Conservation (phyloP, 495 filamentous ascomycete genomes). For the Lichina pygmaea region DNA sequence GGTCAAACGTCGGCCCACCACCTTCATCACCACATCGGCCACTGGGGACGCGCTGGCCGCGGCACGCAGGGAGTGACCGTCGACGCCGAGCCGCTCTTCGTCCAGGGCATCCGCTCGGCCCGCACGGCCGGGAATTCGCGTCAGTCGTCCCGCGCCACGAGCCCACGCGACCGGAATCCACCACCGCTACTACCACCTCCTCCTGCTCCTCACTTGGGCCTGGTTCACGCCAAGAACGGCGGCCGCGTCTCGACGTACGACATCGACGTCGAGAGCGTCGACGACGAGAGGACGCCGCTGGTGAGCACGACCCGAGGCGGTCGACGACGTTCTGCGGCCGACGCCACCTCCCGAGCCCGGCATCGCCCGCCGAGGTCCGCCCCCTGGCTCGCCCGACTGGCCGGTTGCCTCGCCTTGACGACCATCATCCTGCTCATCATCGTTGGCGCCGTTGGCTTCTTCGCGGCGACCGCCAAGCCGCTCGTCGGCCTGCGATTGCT, state of each 20-base stretch:
- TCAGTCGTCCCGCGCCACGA: slow-evolving; percentile 32
- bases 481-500: slow-evolving; percentile 47
- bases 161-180: slow-evolving; percentile 4
- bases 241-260: slow-evolving; percentile 34
- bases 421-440: slow-evolving; percentile 51
- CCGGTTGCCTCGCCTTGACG: slow-evolving; percentile 50
- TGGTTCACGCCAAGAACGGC: slow-evolving; percentile 21
- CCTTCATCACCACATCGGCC: slow-evolving; percentile 50
- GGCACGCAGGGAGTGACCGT: slow-evolving; percentile 47
- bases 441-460: slow-evolving; percentile 57
- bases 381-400: slow-evolving; percentile 36
- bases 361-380: not conserved
- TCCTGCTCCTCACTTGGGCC: slow-evolving; percentile 6
- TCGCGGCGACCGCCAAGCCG: slow-evolving; percentile 76
- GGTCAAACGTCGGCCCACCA: not conserved
- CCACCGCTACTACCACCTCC: too few relatives aligned
- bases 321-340: slow-evolving; percentile 23
- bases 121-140: slow-evolving; percentile 15
- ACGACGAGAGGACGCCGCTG: slow-evolving; percentile 76
- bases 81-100: slow-evolving; percentile 48
- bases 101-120: slow-evolving; percentile 15
- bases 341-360: not conserved
- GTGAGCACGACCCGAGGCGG: slow-evolving; percentile 35
- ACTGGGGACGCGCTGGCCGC: slow-evolving; percentile 32
- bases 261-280: slow-evolving; percentile 48